Base-by-base conservation (phyloP, 305 asterid species). In the Fraxinus albicans region DNA sequence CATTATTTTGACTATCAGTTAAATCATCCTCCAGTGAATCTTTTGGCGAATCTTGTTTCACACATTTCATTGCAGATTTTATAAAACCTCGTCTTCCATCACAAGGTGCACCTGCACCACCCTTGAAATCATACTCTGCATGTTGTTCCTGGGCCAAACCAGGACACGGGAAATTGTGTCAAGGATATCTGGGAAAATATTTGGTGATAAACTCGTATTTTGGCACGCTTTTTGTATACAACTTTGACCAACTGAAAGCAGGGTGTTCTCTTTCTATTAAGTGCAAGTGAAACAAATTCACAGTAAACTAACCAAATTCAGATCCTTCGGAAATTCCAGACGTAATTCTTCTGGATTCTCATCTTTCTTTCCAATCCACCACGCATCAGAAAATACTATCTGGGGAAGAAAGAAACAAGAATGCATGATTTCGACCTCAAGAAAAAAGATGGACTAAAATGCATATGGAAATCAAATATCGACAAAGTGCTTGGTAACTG, bases 351-450 rank as follows among this genome's bases (percentile, higher is more conserved):
- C 94, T 36, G 98, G 98, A 90, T 95, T 95, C 84, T 93, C 94
- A 42, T 91, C 97, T 86, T 94, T 92, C 83, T 80, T 91, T 81
- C 98, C 98, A 47, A 95, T 91, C 98, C 98, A 94, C 98, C 98
- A 95, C 58, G 97, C 97, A 86, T 95, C 97, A 65, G 98, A 92
- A 88, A 95, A 95, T 58, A 92, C 97, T 84, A 94, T 85, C 98
- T 95, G 89, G 90, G 83, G 84, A 82, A 63, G 33, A 40, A 85
- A 82, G 60, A 87, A 77, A 79, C 76, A 76, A 50, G 60, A 75
- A 76, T 63, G 7, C 77, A 53, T 15, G 77, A 81, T 33, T 80
- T 47, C 58, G 47, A 82, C 82, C 79, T 77, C 42, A 82, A 67
- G 83, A 50, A 81, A 79, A 38, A 73, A 58, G 50, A 44, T 77